Percentiles rank a stretch among this genome's conserved stretches.
Evolutionary conservation across 2,329 filamentous ascomycete species (phyloP).

Genomic region (Penicillium sp.): DNA sequence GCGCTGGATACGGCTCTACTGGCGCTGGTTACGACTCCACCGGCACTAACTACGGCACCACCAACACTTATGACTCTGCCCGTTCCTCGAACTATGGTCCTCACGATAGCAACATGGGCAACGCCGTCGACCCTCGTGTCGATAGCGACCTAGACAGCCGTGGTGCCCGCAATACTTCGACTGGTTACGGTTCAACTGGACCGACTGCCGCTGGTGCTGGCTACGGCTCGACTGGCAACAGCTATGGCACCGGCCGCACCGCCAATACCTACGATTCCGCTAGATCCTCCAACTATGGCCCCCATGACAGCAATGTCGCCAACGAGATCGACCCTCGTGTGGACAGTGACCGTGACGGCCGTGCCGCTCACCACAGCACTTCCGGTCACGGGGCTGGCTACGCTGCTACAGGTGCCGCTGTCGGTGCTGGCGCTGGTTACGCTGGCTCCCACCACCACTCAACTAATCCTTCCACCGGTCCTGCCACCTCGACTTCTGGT

Average conservation of each 20-base stretch:
- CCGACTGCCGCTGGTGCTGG: not conserved
- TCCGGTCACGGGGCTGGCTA: not conserved
- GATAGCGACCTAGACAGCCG: slow-evolving; percentile 7
- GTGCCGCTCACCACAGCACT: not conserved
- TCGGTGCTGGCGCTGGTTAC: not conserved
- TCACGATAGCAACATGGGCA: slow-evolving; percentile 11
- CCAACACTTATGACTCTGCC: slow-evolving; percentile 1
- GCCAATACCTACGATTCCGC: slow-evolving; percentile 11
- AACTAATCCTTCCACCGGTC: not conserved
- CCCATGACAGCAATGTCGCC: slow-evolving; percentile 13
- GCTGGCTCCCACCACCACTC: not conserved
- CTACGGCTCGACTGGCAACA: slow-evolving; percentile 3
- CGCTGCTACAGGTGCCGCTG: not conserved
- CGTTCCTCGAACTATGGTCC: slow-evolving; percentile 10
- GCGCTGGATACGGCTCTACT: not conserved
- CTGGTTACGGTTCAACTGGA: not conserved
- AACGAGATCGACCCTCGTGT: slow-evolving; percentile 15
- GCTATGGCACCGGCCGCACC: slow-evolving; percentile 7
- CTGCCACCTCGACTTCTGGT: slow-evolving; percentile 9
- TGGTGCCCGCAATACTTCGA: not conserved
- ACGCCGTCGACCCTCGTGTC: slow-evolving; percentile 9
- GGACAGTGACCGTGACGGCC: slow-evolving; percentile 13
- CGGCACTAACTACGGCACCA: not conserved
- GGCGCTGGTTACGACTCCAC: not conserved
- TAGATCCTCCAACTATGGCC: slow-evolving; percentile 17